Evolutionary conservation across 2,329 filamentous ascomycete species (phyloP).

Genomic region (Truncatella angustata): DNA sequence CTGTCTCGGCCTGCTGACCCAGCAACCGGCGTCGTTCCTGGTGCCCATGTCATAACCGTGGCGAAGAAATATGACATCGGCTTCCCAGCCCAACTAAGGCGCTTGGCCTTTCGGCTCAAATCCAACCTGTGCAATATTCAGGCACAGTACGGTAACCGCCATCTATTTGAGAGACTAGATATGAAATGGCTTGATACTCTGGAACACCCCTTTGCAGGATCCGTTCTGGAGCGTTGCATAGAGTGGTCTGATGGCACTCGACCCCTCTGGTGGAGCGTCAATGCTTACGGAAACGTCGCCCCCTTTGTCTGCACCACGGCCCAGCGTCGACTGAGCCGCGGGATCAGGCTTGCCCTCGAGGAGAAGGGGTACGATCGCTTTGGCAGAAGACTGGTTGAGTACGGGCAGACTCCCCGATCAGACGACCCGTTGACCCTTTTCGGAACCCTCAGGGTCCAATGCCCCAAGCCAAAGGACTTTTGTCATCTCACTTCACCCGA

Average conservation of each 20-base stretch:
- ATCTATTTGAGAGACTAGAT: conserved; percentile 23
- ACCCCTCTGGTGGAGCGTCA: conserved; percentile 23
- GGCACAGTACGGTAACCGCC: conserved; percentile 14
- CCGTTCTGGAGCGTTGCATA: conserved; percentile 27
- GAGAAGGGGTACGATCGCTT: conserved; percentile 24
- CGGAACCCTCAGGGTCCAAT: conserved; percentile 20
- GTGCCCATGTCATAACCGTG: not conserved
- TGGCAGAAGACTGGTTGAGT: conserved; percentile 16
- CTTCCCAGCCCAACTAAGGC: not conserved
- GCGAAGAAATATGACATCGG: not conserved
- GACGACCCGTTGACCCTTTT: conserved; percentile 14
- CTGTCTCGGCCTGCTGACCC: not conserved
- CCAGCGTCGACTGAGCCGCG: conserved; percentile 19
- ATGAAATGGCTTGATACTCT: conserved; percentile 26
- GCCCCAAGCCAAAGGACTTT: conserved; percentile 10
- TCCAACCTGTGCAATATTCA: conserved; percentile 15
- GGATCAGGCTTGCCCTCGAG: conserved; percentile 24
- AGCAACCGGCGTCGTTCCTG: not conserved
- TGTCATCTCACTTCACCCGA: not conserved
- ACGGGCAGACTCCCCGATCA: conserved; percentile 5
- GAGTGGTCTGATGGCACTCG: conserved; percentile 18
- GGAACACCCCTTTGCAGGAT: conserved; percentile 25
- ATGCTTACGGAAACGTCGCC: not conserved
- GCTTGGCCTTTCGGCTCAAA: not conserved
- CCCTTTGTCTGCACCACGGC: conserved; percentile 18